Evolutionary conservation across 192 early-diverging fungal genomes (phyloP).

Genomic region (Phycomyces nitens): DNA sequence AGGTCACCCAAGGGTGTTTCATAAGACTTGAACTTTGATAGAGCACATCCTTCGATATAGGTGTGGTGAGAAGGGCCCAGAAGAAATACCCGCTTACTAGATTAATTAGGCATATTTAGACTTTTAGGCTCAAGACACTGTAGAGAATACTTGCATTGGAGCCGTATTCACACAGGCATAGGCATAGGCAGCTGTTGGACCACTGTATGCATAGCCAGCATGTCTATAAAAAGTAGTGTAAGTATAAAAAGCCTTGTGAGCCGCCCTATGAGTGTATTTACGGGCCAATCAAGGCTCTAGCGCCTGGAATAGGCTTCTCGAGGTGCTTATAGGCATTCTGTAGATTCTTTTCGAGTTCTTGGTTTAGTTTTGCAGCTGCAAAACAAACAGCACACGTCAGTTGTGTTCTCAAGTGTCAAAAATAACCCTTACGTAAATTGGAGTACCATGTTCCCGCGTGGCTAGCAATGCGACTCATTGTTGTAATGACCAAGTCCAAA

Average conservation of each 20-base stretch:
- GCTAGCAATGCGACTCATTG: constrained; percentile 44
- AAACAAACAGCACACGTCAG: background rate
- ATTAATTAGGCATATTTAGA: too few relatives aligned
- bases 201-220: constrained; percentile 89
- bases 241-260: background rate
- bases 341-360: constrained; percentile 48
- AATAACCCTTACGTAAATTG: constrained; percentile 33
- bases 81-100: constrained; percentile 79
- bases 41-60: constrained; percentile 75
- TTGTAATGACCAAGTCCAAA: background rate
- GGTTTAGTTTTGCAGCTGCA: constrained; percentile 39
- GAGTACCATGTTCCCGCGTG: constrained; percentile 76
- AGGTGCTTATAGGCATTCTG: constrained; percentile 17
- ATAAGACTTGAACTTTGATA: constrained; percentile 69
- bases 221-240: constrained; percentile 52
- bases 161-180: constrained; percentile 69
- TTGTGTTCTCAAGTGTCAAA: background rate
- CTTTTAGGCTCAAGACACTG: too few relatives aligned
- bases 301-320: constrained; percentile 40
- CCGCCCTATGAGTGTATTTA: constrained; percentile 40
- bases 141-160: constrained; percentile 52
- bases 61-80: constrained; percentile 93
- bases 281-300: constrained; percentile 75
- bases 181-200: constrained; percentile 86
- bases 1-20: constrained; percentile 84